phyloP scores from a whole-genome alignment of 495 filamentous ascomycete genomes.

The Talaromyces nanjingensis region DNA sequence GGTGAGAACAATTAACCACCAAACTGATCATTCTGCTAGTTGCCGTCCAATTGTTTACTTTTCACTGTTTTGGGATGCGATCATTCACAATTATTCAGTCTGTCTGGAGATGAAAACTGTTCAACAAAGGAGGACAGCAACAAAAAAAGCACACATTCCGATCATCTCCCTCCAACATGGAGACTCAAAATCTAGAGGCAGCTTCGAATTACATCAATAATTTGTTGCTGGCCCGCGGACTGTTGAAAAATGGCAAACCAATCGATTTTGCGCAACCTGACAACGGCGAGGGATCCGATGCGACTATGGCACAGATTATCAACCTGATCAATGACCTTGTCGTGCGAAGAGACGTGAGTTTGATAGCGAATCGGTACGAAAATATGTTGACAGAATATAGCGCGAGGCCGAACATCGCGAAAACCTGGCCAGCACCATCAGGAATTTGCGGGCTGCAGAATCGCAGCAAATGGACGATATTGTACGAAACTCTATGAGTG shows the following conservation, averaged over 20 bases:
- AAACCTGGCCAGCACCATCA: slow-evolving; percentile 70
- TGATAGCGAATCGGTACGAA: neutral
- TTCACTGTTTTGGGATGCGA: slow-evolving; percentile 33
- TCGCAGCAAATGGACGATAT: slow-evolving; percentile 59
- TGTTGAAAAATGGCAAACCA: slow-evolving; percentile 72
- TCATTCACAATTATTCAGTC: neutral
- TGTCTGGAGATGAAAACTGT: neutral
- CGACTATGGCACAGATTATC: slow-evolving; percentile 80
- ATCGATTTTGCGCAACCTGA: slow-evolving; percentile 82
- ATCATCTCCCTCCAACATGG: slow-evolving; percentile 44
- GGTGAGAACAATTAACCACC: neutral
- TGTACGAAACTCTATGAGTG: slow-evolving; percentile 17
- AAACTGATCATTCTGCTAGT: neutral
- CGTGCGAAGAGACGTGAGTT: slow-evolving; percentile 68
- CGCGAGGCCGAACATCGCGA: slow-evolving; percentile 84
- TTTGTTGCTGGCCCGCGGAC: slow-evolving; percentile 79
- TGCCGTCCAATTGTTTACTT: slow-evolving; percentile 32
- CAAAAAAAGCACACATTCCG: neutral
- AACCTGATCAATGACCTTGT: slow-evolving; percentile 90
- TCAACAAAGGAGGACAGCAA: neutral
- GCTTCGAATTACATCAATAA: slow-evolving; percentile 97
- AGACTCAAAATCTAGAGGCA: slow-evolving; percentile 71
- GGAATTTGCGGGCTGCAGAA: slow-evolving; percentile 62
- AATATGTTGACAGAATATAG: slow-evolving; percentile 32
- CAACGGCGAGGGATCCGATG: slow-evolving; percentile 51